Conservation (phyloP, 805 yeast genomes). For the Wickerhamiella domercqiae region DNA sequence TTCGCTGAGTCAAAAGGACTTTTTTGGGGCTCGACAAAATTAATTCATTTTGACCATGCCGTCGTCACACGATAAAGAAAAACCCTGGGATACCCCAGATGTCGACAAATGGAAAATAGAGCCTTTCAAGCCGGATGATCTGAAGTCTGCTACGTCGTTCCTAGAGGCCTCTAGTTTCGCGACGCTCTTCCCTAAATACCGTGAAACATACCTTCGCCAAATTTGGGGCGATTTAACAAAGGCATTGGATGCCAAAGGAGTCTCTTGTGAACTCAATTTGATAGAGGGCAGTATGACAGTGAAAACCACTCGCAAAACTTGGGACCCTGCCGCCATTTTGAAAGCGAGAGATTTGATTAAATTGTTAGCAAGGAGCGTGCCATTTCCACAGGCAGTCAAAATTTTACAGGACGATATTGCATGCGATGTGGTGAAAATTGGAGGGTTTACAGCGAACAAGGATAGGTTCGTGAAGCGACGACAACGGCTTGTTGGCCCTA, state of each 20-base stretch:
- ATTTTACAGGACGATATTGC: conserved; percentile 84
- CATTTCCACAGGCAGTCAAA: conserved; percentile 90
- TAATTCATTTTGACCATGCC: too few species aligned
- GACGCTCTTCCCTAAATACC: conserved; percentile 90
- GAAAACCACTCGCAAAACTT: conserved; percentile 87
- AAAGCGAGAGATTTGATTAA: conserved; percentile 93
- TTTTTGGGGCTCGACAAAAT: too few species aligned
- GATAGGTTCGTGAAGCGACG: conserved; percentile 91
- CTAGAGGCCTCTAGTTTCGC: conserved; percentile 93
- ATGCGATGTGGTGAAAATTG: conserved; percentile 92
- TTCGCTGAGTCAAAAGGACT: too few species aligned
- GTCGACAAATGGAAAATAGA: conserved; percentile 86
- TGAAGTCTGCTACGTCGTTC: conserved; percentile 71
- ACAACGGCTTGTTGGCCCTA: conserved; percentile 92
- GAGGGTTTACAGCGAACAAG: conserved; percentile 73
- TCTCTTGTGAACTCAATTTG: conserved; percentile 73
- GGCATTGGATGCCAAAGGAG: conserved; percentile 50
- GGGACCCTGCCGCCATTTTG: conserved; percentile 82
- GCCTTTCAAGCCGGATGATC: conserved; percentile 80
- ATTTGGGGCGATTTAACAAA: conserved; percentile 90
- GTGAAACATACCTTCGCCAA: conserved; percentile 77
- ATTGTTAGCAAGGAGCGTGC: conserved; percentile 87
- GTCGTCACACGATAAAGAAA: conserved; percentile 83
- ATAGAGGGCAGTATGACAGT: conserved; percentile 98
- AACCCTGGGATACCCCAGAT: conserved; percentile 96